Percentiles rank a stretch among this genome's conserved stretches.
These are phyloP conservation scores for Aureobasidium musti DNA, from an alignment of 2,329 filamentous ascomycete genomes.

Conservation along the genomic window DNA sequence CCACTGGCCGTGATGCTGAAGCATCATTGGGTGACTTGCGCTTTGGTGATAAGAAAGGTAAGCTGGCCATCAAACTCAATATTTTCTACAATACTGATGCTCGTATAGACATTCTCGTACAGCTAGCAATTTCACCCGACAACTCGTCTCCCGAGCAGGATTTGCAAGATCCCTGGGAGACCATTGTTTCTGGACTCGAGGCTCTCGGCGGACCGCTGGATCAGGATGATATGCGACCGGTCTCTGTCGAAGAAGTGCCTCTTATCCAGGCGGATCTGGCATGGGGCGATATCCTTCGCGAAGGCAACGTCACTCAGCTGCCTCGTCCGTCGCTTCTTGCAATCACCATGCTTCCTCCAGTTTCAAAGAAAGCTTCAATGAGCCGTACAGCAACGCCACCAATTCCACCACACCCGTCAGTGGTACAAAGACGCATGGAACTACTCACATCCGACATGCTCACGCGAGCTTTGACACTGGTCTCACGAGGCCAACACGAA, in stretches of 20 bases:
- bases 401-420: slow-evolving; percentile 91
- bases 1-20: slow-evolving; percentile 91
- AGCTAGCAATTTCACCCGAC: slow-evolving; percentile 88
- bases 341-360: slow-evolving; percentile 87
- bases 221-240: slow-evolving; percentile 75
- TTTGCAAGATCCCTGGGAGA: slow-evolving; percentile 95
- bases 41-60: slow-evolving; percentile 90
- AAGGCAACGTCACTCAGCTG: slow-evolving; percentile 81
- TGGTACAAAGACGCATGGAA: slow-evolving; percentile 97
- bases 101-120: slow-evolving; percentile 68
- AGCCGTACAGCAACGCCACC: slow-evolving; percentile 62
- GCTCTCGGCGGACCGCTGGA: slow-evolving; percentile 87
- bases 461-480: slow-evolving; percentile 84
- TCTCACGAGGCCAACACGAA: slow-evolving; percentile 89
- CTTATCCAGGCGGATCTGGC: slow-evolving; percentile 91
- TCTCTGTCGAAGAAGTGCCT: slow-evolving; percentile 92
- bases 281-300: slow-evolving; percentile 90
- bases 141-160: slow-evolving; percentile 77
- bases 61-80: neutral
- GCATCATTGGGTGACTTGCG: slow-evolving; percentile 86
- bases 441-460: slow-evolving; percentile 97
- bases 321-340: slow-evolving; percentile 87
- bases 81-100: neutral
- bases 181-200: slow-evolving; percentile 91
- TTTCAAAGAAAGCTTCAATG: slow-evolving; percentile 39